phyloP scores from a whole-genome alignment of 2,329 filamentous ascomycete species.

The Ophiostoma novo-ulmi region DNA sequence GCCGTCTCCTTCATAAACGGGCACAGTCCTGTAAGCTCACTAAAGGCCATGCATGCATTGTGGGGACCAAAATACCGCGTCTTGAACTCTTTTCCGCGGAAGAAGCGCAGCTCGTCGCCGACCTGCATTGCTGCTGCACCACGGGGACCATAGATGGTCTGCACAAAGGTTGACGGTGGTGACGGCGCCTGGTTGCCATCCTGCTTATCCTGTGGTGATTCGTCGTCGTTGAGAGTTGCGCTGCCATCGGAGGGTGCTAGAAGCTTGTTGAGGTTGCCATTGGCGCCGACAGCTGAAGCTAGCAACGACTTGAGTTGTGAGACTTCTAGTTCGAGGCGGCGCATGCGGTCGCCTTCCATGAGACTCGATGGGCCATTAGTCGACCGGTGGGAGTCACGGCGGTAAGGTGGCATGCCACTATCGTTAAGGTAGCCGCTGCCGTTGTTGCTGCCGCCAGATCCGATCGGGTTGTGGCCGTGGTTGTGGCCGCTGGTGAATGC shows the following conservation, averaged over 20 bases:
- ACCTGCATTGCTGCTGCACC: constrained; percentile 37
- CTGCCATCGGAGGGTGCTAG: constrained; percentile 30
- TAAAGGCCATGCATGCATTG: constrained; percentile 57
- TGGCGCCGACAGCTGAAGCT: constrained; percentile 22
- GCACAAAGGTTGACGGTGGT: constrained; percentile 30
- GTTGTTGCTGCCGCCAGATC: constrained; percentile 12
- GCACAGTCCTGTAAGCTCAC: constrained; percentile 52
- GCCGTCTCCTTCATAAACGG: constrained; percentile 60
- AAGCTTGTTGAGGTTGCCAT: constrained; percentile 15
- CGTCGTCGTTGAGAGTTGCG: constrained; percentile 28
- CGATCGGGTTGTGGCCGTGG: constrained; percentile 28
- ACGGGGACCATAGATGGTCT: constrained; percentile 32
- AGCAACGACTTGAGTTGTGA: constrained; percentile 52
- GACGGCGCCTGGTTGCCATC: constrained; percentile 25
- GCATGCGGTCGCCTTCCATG: constrained; percentile 52
- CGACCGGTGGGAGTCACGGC: constrained; percentile 35
- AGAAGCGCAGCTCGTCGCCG: constrained; percentile 50
- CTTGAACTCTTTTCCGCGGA: constrained; percentile 55
- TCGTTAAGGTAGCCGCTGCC: constrained; percentile 25
- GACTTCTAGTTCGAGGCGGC: constrained; percentile 55
- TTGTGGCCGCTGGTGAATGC: constrained; percentile 36
- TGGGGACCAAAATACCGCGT: constrained; percentile 57
- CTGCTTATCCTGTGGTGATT: constrained; percentile 27
- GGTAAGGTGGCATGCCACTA: constrained; percentile 32
- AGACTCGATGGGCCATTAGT: constrained; percentile 15